Base-by-base conservation (phyloP, 2,329 filamentous ascomycete genomes). In the Aspergillus niger region DNA sequence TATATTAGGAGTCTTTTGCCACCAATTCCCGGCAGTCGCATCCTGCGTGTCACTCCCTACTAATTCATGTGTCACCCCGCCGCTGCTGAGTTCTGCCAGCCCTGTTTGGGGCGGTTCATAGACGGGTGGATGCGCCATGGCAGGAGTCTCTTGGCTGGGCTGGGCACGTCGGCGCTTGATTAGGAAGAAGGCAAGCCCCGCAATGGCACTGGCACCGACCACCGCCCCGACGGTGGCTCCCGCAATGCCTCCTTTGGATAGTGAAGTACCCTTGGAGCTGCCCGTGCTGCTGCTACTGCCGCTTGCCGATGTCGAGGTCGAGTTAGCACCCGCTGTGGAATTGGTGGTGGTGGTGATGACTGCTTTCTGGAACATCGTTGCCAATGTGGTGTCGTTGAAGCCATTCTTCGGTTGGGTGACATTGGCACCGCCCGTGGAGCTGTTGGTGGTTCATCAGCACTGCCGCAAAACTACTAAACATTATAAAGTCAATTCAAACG, bases 371-470 rank as follows among this genome's bases (percentile, higher is more conserved):
- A 49, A 49, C 47, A 49, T 49, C 2, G 47, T 49, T 10, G 47
- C 47, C 13, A 49, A n/a, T 8, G 47, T 13, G 6, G 47, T 58
- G 55, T 47, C 49, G 43, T 49, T 57, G 43, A 57, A 57, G 3
- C 55, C 55, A 28, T 57, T 20, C 30, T 38, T n/a, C 6, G 58
- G 58, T 30, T 55, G n/a, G 52, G 44, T 30, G 11, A 60, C 7
- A 11, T 53, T 60, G 11, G 58, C 58, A 8, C 58, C 58, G 13
- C 58, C 58, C 8, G 58, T 56, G n/a, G 26, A 36, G 43, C 52
- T 60, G 15, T 26, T 36, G 0, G 32, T 36, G 32, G 8, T 5
- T 13, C 10, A 36, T 43, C 30, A 56, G n/a, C n/a, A 30, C 28
- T 10, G 8, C 3, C 28, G 17, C 1, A 20, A 20, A 6, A 20